Evolutionary conservation across 768 basidiomycete genomes (phyloP).

Genomic region (Suillus hirtellus): DNA sequence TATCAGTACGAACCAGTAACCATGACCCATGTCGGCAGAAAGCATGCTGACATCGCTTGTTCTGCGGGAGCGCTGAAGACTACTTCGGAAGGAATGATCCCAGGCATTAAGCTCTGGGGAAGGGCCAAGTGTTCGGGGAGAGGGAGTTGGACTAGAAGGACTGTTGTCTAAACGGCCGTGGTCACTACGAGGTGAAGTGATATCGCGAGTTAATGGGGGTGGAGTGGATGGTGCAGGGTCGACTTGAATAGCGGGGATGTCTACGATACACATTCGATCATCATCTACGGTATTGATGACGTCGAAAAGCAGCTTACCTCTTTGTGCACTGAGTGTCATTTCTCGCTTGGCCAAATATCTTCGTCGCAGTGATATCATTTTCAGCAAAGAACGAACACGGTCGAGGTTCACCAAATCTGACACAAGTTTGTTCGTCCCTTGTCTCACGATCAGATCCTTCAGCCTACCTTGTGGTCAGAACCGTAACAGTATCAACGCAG

Average conservation of each 20-base stretch:
- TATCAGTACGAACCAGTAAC: slow-evolving; percentile 47
- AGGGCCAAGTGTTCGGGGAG: slow-evolving; percentile 15
- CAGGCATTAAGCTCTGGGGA: slow-evolving; percentile 28
- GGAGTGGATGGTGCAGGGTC: slow-evolving; percentile 54
- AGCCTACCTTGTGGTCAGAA: slow-evolving; percentile 46
- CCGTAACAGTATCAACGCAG: background rate
- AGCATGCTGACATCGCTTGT: slow-evolving; percentile 62
- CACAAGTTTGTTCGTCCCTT: slow-evolving; percentile 77
- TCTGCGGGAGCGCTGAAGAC: slow-evolving; percentile 55
- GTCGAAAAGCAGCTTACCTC: slow-evolving; percentile 36
- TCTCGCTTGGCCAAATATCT: slow-evolving; percentile 60
- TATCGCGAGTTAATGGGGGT: slow-evolving; percentile 52
- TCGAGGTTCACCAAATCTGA: slow-evolving; percentile 85
- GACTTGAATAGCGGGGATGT: slow-evolving; percentile 73
- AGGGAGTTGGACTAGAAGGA: slow-evolving; percentile 11
- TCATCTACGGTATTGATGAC: background rate
- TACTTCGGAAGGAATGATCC: slow-evolving; percentile 43
- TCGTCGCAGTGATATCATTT: slow-evolving; percentile 70
- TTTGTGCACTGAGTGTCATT: slow-evolving; percentile 40
- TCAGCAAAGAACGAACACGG: slow-evolving; percentile 77
- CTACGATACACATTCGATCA: slow-evolving; percentile 33
- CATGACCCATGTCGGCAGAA: slow-evolving; percentile 49
- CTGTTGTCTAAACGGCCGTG: slow-evolving; percentile 11
- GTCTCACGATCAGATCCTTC: slow-evolving; percentile 76
- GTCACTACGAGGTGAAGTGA: slow-evolving; percentile 40